Evolutionary conservation across 495 filamentous ascomycete genomes (phyloP), one percentile per base, ranked within the genome.

Genomic region (Annulohypoxylon nitens): DNA sequence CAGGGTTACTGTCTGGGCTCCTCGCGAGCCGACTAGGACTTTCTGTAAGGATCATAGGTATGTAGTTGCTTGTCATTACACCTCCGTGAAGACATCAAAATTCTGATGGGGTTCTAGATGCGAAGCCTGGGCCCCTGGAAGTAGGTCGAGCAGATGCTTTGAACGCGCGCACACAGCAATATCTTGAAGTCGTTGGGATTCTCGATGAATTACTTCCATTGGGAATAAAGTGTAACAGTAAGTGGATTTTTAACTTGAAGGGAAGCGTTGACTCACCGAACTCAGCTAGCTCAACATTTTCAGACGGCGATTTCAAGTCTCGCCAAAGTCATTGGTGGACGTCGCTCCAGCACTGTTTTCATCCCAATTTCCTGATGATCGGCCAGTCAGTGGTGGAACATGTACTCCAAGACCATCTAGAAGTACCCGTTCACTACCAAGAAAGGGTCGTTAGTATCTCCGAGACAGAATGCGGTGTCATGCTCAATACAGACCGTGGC

Each of bases 201-300:
- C 65, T 78, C 5, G 53, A 78, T 39, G 67, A 73, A 37, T 45
- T 78, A 0, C 70, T 78, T n/a, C 58, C 73, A 8, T 36, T 61
- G 1, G 75, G 73, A 7, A 59, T 76, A n/a, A 74, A 75, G 33
- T 78, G 75, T 63, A 78, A 78, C 39, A 78, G 75, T 78, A 65
- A 64, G 66, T 58, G 7, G 1, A 12, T 4, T 14, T 36, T 14
- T 11, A 12, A 9, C 2, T 53, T 25, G 20, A 51, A 10, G 12
- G 16, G 0, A 0, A n/a, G 54, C 14, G 6, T 14, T 45, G 62
- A 41, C 70, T 73, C 18, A 73, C 41, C 5, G 23, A 14, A 18
- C 55, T 23, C 45, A 78, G 75, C 75, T 37, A 76, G 75, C 50
- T 78, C 75, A 33, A 78, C 70, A 5, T 76, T 78, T 30, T 67